These are phyloP conservation scores for Amanita exitialis DNA, from an alignment of 768 basidiomycete genomes.

Conservation along the genomic window DNA sequence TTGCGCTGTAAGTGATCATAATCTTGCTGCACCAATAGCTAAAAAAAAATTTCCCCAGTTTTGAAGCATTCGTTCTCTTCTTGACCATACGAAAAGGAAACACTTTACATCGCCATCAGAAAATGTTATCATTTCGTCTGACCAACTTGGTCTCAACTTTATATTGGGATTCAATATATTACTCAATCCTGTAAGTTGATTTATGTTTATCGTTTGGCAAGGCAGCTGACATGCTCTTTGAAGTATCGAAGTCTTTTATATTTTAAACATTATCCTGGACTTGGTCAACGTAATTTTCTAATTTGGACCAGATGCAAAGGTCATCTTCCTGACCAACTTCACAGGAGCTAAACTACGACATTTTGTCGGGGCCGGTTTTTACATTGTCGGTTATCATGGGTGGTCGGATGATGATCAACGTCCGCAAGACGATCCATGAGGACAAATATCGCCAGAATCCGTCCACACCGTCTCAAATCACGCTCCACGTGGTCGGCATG, in stretches of 20 bases:
- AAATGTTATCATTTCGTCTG: too few relatives aligned
- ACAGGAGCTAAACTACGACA: background rate
- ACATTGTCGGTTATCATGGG: background rate
- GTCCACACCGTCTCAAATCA: too few relatives aligned
- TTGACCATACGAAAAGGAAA: too few relatives aligned
- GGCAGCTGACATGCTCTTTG: background rate
- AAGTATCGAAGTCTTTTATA: background rate
- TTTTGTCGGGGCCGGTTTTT: background rate
- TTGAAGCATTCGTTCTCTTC: too few relatives aligned
- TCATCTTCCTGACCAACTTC: background rate
- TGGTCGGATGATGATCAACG: background rate
- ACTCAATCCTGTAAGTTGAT: too few relatives aligned
- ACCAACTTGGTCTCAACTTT: too few relatives aligned
- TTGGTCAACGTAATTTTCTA: background rate
- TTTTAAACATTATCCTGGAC: background rate
- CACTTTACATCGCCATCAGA: too few relatives aligned
- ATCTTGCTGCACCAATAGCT: too few relatives aligned
- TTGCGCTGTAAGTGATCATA: background rate
- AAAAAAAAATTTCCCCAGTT: too few relatives aligned
- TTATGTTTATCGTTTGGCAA: background rate
- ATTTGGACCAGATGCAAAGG: too few relatives aligned
- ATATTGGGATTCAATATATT: too few relatives aligned
- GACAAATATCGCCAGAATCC: background rate
- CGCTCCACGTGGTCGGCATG: too few relatives aligned
- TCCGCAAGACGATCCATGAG: background rate